phyloP scores from a whole-genome alignment of 768 basidiomycete genomes.

The Dendrothele bispora region DNA sequence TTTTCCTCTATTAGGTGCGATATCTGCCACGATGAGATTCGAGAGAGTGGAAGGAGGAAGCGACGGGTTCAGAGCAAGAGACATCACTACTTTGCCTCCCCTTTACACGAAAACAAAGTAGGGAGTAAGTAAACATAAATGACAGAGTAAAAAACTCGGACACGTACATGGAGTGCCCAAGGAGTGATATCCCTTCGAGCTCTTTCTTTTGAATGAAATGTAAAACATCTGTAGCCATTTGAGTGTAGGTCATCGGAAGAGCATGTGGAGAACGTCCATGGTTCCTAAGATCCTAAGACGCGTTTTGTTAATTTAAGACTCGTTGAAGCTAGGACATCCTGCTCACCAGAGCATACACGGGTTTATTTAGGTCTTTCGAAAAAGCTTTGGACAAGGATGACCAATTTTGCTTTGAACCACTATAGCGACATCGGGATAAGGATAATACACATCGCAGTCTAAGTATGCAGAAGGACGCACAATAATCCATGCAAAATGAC shows the following conservation, averaged over 20 bases:
- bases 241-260: conserved; percentile 68
- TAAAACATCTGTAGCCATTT: conserved; percentile 80
- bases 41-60: conserved; percentile 27
- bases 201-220: conserved; percentile 58
- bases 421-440: too few species aligned
- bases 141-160: not conserved
- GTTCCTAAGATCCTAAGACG: conserved; percentile 77
- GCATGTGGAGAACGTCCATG: conserved; percentile 83
- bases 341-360: conserved; percentile 73
- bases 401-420: conserved; percentile 92
- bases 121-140: conserved; percentile 2
- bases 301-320: not conserved
- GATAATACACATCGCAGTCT: too few species aligned
- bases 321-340: not conserved
- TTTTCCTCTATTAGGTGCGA: conserved; percentile 51
- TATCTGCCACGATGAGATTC: conserved; percentile 64
- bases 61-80: conserved; percentile 45
- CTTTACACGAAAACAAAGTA: too few species aligned
- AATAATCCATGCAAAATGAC: conserved; percentile 67
- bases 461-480: conserved; percentile 31
- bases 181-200: conserved; percentile 62
- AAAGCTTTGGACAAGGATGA: conserved; percentile 77
- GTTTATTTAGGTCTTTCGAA: conserved; percentile 57
- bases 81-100: conserved; percentile 70
- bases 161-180: conserved; percentile 90